These are phyloP conservation scores for Malus hybrid DNA, from an alignment of 331 rosid genomes.

Conservation along the genomic window DNA sequence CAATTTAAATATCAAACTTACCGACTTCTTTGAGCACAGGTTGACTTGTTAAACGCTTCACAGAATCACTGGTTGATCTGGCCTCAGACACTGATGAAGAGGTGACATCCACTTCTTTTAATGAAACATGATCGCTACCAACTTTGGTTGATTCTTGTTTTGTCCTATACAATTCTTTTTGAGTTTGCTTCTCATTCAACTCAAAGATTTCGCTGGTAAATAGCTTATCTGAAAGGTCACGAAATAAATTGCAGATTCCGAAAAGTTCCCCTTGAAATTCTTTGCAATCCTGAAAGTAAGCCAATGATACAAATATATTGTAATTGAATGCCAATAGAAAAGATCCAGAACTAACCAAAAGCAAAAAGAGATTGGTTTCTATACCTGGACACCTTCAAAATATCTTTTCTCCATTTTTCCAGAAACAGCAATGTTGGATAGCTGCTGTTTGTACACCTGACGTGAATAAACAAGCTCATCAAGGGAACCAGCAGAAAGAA, in stretches of 20 bases:
- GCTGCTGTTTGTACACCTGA: conserved; percentile 93
- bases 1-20: conserved; percentile 7
- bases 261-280: conserved; percentile 94
- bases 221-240: conserved; percentile 82
- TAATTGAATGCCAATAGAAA: not conserved
- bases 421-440: conserved; percentile 84
- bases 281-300: conserved; percentile 66
- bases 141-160: conserved; percentile 19
- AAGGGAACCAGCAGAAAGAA: conserved; percentile 88
- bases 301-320: not conserved
- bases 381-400: conserved; percentile 96
- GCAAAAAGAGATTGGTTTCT: conserved; percentile 10
- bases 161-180: conserved; percentile 11
- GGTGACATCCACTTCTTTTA: conserved; percentile 24
- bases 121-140: conserved; percentile 15
- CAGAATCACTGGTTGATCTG: conserved; percentile 21
- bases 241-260: conserved; percentile 85
- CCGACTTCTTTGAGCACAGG: conserved; percentile 67
- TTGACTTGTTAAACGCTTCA: conserved; percentile 24
- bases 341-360: conserved; percentile 1
- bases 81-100: conserved; percentile 28
- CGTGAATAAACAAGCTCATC: conserved; percentile 95
- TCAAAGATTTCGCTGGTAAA: conserved; percentile 79
- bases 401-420: conserved; percentile 93
- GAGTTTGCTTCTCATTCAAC: conserved; percentile 37